Evolutionary conservation across 257 asterid genomes (phyloP), one percentile per base, ranked within the genome.

Genomic region (Rhazya stricta): DNA sequence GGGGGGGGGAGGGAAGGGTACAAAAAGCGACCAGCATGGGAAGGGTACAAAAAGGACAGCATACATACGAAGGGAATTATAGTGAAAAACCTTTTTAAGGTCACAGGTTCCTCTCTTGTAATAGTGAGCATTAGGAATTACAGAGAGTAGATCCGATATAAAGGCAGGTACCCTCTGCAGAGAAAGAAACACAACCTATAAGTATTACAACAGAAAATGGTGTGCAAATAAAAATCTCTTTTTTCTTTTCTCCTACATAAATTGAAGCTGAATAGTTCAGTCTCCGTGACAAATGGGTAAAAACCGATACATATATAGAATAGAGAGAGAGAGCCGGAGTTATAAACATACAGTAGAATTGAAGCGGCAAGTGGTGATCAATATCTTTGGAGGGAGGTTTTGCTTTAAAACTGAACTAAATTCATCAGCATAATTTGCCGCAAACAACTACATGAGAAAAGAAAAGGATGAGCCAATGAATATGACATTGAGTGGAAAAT

Each of bases 121-220:
- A 84, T 89, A 94, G 41, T 86, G 92, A 81, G 97, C 81, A 87
- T 92, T 87, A 32, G 98, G 98, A 78, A 94, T 90, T 80, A 90
- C 84, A 36, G 97, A 83, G 46, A 89, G 83, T 74, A 92, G 85
- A 78, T 94, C 94, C 7, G 83, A 53, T 76, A 92, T 89, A 81
- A 94, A 90, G 15, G 85, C 97, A 77, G 98, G 98, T 32, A 97
- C 98, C 71, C 97, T 92, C 98, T 93, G 91, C 76, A 79, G 67
- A 80, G 78, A 70, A 29, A 76, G 27, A 32, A 19, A 46, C 6
- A 4, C 16, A 5, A 23, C 51, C 23, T 5, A 27, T 1, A 62
- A 19, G 23, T 21, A n/a, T 32, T 36, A 23, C 34, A 62, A 32
- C 36, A 29, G 37, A 16, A 41, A 60, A 36, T 15, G 42, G 46